phyloP scores from a whole-genome alignment of 345 rosid genomes.

The Excoecaria agallocha region DNA sequence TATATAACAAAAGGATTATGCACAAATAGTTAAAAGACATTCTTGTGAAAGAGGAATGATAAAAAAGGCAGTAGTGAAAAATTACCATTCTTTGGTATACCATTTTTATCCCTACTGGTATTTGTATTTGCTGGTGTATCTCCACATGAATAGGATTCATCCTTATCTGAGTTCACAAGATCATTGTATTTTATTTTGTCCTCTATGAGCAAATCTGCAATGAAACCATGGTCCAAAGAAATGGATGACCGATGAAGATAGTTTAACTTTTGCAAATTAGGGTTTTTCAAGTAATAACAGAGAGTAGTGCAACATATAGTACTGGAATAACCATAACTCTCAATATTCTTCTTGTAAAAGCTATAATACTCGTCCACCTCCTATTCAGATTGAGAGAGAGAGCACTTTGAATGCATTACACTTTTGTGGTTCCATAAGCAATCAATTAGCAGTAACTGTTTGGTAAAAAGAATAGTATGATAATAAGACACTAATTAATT shows the following conservation, averaged over 20 bases:
- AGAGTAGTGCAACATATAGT: neutral
- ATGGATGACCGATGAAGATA: neutral
- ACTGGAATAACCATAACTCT: too few species aligned
- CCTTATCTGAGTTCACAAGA: constrained; percentile 53
- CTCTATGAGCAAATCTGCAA: constrained; percentile 73
- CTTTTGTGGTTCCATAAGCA: too few species aligned
- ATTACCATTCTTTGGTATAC: constrained; percentile 43
- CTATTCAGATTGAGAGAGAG: constrained; percentile 54
- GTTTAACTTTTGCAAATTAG: neutral
- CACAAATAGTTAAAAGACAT: too few species aligned
- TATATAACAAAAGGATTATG: too few species aligned
- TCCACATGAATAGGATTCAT: constrained; percentile 26
- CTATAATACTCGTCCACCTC: constrained; percentile 82
- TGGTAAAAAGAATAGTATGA: too few species aligned
- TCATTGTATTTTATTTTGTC: constrained; percentile 88
- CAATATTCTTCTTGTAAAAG: too few species aligned
- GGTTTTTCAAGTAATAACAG: neutral
- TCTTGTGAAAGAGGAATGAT: too few species aligned
- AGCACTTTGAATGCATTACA: too few species aligned
- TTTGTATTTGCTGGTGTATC: constrained; percentile 30
- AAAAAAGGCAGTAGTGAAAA: neutral
- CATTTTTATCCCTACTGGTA: constrained; percentile 28
- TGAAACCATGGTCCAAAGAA: constrained; percentile 28
- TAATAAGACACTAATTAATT: too few species aligned
- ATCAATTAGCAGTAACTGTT: too few species aligned